A percentile compares a stretch with the other conserved stretches of the same genome.
Conservation (phyloP, 805 yeast species). For the Debaryomyces tyrocola region DNA sequence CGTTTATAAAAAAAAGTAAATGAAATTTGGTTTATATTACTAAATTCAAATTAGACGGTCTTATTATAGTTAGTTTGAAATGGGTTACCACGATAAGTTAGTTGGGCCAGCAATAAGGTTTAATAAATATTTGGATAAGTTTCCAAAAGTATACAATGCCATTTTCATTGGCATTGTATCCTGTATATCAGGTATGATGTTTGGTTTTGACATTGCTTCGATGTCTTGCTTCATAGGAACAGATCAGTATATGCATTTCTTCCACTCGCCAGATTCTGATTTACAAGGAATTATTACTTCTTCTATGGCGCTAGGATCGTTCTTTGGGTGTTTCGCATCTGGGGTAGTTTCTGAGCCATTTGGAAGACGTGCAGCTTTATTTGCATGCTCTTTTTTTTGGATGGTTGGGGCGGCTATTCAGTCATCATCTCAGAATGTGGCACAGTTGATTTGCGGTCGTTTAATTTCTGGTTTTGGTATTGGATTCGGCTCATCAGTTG, state of each 20-base stretch:
- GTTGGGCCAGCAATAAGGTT: constrained; percentile 32
- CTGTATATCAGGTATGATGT: constrained; percentile 67
- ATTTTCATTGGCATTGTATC: constrained; percentile 56
- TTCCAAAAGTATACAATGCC: constrained; percentile 53
- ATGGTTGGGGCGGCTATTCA: constrained; percentile 32
- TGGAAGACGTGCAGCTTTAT: constrained; percentile 36
- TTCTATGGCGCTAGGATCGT: constrained; percentile 74
- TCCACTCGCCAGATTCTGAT: constrained; percentile 42
- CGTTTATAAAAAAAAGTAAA: too few relatives aligned
- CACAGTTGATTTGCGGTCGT: constrained; percentile 50
- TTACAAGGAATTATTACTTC: constrained; percentile 71
- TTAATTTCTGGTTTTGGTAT: constrained; percentile 55
- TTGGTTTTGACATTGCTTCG: constrained; percentile 77
- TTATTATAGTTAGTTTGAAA: constrained; percentile 6
- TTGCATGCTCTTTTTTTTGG: constrained; percentile 41
- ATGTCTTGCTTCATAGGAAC: constrained; percentile 49
- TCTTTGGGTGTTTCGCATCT: constrained; percentile 59
- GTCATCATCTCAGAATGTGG: constrained; percentile 33
- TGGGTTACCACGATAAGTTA: constrained; percentile 37
- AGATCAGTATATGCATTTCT: constrained; percentile 26
- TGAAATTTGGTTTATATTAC: too few relatives aligned
- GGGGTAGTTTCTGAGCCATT: constrained; percentile 40
- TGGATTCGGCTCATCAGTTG: constrained; percentile 59
- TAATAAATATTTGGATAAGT: constrained; percentile 27
- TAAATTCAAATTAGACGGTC: too few relatives aligned